Conservation (phyloP, 148 eudicot genomes). For the Camellia lanceoleosa region DNA sequence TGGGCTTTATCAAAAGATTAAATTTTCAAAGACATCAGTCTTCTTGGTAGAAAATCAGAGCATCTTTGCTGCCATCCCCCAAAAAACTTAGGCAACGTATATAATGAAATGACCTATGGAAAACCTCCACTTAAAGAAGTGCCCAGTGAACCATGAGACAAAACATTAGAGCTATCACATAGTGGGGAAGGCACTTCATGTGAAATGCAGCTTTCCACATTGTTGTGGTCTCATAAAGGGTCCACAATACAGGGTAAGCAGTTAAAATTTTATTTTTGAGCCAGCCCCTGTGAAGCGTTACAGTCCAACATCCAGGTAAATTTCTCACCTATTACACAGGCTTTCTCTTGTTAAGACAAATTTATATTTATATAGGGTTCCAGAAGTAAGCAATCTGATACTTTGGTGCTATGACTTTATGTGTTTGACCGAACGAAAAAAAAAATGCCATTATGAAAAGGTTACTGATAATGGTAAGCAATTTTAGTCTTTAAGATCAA, state of each 20-base stretch:
- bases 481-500: neutral
- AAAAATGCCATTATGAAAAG: no score
- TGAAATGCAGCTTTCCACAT: neutral
- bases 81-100: neutral
- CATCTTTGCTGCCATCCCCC: neutral
- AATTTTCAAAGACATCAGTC: neutral
- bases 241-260: neutral
- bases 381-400: neutral
- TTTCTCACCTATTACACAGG: neutral
- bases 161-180: neutral
- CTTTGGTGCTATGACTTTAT: no score
- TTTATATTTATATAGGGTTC: neutral
- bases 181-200: neutral
- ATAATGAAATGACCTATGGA: neutral
- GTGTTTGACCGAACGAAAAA: no score
- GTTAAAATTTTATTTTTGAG: neutral
- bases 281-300: neutral
- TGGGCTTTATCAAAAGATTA: neutral
- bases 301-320: neutral
- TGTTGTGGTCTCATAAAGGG: neutral
- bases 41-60: neutral
- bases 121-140: neutral
- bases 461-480: no score
- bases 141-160: neutral
- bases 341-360: neutral